A percentile compares a stretch with the other conserved stretches of the same genome.
Conservation (phyloP, 352 stramenopile species). For the Globisporangium nagaii region DNA sequence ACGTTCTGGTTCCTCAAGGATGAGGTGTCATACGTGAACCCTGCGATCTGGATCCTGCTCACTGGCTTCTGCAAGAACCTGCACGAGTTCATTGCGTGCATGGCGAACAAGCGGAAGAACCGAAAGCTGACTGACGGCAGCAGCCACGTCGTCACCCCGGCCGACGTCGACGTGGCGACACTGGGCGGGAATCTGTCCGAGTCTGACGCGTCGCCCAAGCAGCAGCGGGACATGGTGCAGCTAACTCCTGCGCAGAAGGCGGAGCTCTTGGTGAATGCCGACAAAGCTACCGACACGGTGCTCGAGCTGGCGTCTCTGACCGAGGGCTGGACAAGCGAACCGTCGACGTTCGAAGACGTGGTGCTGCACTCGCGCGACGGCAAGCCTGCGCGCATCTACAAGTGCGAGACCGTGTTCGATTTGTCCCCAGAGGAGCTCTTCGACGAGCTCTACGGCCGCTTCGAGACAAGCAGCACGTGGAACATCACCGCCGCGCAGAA, state of each 20-base stretch:
- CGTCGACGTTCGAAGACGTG: conserved; percentile 55
- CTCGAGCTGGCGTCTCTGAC: conserved; percentile 42
- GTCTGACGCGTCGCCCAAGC: conserved; percentile 4
- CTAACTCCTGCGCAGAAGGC: conserved; percentile 38
- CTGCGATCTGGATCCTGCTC: conserved; percentile 71
- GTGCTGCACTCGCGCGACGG: conserved; percentile 61
- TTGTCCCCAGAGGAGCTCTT: conserved; percentile 74
- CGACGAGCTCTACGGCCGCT: conserved; percentile 69
- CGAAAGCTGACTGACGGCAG: background rate
- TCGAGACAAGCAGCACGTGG: conserved; percentile 68
- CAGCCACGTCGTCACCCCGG: conserved; percentile 12
- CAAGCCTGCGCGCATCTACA: conserved; percentile 71
- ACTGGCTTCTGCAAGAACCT: conserved; percentile 69
- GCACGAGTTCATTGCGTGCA: conserved; percentile 39
- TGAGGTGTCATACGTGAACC: conserved; percentile 64
- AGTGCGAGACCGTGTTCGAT: conserved; percentile 63
- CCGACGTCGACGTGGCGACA: conserved; percentile 11
- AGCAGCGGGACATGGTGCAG: conserved; percentile 32
- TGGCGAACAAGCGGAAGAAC: conserved; percentile 19
- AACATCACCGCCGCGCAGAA: conserved; percentile 77
- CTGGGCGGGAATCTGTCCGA: background rate
- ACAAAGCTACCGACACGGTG: conserved; percentile 47
- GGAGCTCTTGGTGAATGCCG: conserved; percentile 40
- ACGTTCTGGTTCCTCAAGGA: conserved; percentile 82
- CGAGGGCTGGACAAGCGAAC: conserved; percentile 60